Conservation (phyloP, 805 yeast species). For the Myxozyma sirexii region DNA sequence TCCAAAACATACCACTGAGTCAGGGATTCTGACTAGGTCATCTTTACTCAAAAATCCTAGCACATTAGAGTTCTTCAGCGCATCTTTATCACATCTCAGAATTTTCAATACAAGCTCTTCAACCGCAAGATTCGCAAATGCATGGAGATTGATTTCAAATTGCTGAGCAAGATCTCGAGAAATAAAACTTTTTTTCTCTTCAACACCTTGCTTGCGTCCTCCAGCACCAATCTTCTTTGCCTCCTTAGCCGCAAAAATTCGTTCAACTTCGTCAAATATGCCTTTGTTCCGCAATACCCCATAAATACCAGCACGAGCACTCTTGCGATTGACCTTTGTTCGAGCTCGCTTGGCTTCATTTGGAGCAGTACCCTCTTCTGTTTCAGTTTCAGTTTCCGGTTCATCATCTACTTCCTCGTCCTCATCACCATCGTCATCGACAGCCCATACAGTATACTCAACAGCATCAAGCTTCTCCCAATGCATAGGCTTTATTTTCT, state of each 20-base stretch:
- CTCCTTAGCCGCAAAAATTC: slow-evolving; percentile 83
- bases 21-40: slow-evolving; percentile 74
- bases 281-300: slow-evolving; percentile 74
- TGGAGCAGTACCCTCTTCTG: neutral
- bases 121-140: slow-evolving; percentile 64
- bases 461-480: slow-evolving; percentile 90
- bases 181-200: slow-evolving; percentile 65
- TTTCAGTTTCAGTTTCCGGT: neutral
- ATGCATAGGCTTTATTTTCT: slow-evolving; percentile 88
- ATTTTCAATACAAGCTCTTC: slow-evolving; percentile 70
- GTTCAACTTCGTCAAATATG: slow-evolving; percentile 79
- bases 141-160: slow-evolving; percentile 89
- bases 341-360: neutral
- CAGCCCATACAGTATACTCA: slow-evolving; percentile 82
- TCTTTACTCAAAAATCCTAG: slow-evolving; percentile 82
- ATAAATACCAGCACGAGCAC: slow-evolving; percentile 59
- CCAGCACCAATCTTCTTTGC: slow-evolving; percentile 49
- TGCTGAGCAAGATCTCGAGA: slow-evolving; percentile 90
- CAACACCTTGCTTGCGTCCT: slow-evolving; percentile 51
- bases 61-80: slow-evolving; percentile 69
- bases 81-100: slow-evolving; percentile 72
- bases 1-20: slow-evolving; percentile 47
- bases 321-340: slow-evolving; percentile 35
- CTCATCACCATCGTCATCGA: slow-evolving; percentile 15
- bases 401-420: slow-evolving; percentile 22